Conservation (phyloP, 306 rosid genomes). For the Rosa lucieae region DNA sequence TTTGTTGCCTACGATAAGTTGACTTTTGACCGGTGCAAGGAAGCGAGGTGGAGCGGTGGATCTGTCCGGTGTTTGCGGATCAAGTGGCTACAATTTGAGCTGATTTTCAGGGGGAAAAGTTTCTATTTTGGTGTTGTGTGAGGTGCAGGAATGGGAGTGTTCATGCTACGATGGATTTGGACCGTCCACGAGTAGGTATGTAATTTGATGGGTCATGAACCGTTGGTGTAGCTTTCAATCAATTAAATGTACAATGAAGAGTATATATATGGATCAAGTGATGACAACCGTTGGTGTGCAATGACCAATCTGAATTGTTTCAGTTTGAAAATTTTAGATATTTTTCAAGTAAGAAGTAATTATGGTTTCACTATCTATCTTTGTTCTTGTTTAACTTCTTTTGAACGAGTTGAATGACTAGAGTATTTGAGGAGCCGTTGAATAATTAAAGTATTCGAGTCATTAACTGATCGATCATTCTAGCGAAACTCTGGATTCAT, state of each 20-base stretch:
- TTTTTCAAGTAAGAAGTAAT: too few species aligned
- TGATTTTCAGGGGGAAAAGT: not conserved
- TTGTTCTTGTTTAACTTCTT: too few species aligned
- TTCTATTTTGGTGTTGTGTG: not conserved
- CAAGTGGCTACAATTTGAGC: not conserved
- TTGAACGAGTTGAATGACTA: too few species aligned
- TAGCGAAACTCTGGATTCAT: too few species aligned
- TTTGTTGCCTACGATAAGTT: not conserved
- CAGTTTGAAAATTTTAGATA: not conserved
- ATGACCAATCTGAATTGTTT: not conserved
- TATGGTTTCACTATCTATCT: too few species aligned
- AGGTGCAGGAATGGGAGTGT: too few species aligned
- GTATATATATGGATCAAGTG: not conserved
- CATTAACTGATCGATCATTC: too few species aligned
- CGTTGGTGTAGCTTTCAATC: not conserved
- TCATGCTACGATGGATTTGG: not conserved
- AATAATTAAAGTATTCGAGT: too few species aligned
- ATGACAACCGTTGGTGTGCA: not conserved
- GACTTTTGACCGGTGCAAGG: not conserved
- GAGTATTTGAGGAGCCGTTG: too few species aligned
- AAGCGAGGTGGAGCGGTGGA: not conserved
- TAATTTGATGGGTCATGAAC: not conserved
- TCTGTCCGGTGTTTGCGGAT: not conserved
- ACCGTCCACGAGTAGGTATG: slow-evolving; percentile 1
- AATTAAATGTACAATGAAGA: not conserved